Percentiles rank a stretch among this genome's conserved stretches.
phyloP scores from a whole-genome alignment of 1,284 basidiomycete genomes.

The Rhodofomes roseus region DNA sequence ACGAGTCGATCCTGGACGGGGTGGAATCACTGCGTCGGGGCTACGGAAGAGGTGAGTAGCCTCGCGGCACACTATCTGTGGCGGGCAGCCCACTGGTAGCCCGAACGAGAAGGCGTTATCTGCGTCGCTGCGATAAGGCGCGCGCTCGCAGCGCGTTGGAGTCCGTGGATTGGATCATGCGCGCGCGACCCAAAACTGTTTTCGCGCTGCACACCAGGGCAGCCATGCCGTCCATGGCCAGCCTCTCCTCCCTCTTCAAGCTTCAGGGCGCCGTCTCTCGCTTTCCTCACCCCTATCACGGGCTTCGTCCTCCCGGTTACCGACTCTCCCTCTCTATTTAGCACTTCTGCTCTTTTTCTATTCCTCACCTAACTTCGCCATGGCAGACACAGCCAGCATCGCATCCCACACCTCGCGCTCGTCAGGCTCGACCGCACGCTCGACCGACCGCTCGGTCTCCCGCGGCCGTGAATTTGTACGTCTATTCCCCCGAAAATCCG shows the following conservation, averaged over 20 bases:
- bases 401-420: background rate
- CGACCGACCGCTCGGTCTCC: slow-evolving; percentile 24
- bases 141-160: no score
- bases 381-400: slow-evolving; percentile 12
- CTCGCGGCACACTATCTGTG: slow-evolving; percentile 7
- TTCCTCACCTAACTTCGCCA: slow-evolving; percentile 1
- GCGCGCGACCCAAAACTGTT: no score
- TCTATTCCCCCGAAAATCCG: slow-evolving; percentile 1
- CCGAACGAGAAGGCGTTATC: no score
- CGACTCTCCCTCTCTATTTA: background rate
- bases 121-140: slow-evolving; percentile 15
- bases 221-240: no score
- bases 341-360: background rate
- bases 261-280: no score
- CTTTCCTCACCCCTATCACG: background rate
- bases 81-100: no score
- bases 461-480: slow-evolving; percentile 30
- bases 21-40: slow-evolving; percentile 11
- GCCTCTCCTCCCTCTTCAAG: background rate
- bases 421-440: slow-evolving; percentile 3
- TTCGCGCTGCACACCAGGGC: no score
- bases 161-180: no score
- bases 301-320: background rate
- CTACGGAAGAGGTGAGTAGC: slow-evolving; percentile 20
- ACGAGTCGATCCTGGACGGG: slow-evolving; percentile 9